Evolutionary conservation across 306 rosid species (phyloP), one percentile per base, ranked within the genome.

Genomic region (Betula pendula): DNA sequence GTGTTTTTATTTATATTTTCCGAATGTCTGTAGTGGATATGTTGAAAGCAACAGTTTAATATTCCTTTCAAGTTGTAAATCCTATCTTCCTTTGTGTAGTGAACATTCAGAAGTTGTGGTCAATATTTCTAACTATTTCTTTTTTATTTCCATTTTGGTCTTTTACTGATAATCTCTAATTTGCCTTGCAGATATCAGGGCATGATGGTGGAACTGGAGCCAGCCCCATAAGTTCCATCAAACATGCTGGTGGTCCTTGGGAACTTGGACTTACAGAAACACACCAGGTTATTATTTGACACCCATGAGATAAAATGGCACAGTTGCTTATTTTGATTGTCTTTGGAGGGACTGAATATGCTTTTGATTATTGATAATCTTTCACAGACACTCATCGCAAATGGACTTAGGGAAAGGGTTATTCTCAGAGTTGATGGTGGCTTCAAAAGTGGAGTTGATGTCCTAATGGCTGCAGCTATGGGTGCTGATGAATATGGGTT

Each of bases 161-260:
- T 25, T 42, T 27, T 51, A 44, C 60, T 5, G 51, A 38, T n/a
- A 48, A 38, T 47, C 56, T 70, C 43, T 70, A 43, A 59, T 58
- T 79, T 72, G 31, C 79, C 59, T 74, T 62, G 29, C 92, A 95
- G 98, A 92, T 92, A 84, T 92, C 97, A 53, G 97, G 98, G 63
- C 97, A 95, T 84, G 97, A 92, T 83, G 98, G 97, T 81, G 97
- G 98, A 83, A 92, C 97, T 43, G 97, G 98, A 79, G 98, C 97
- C 40, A 95, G 98, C 87, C 98, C 98, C 75, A 88, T 95, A 71
- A 95, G 98, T 88, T 95, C 98, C 80, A 95, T 95, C 77, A 95
- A 95, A 87, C 98, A 95, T 87, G 98, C 98, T 68, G 98, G 98
- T 73, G 98, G 98, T 81, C 98, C 98, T 79, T 95, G 98, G 98